Evolutionary conservation across 805 yeast genomes (phyloP).

Genomic region (Cyberlindnera suaveolens): DNA sequence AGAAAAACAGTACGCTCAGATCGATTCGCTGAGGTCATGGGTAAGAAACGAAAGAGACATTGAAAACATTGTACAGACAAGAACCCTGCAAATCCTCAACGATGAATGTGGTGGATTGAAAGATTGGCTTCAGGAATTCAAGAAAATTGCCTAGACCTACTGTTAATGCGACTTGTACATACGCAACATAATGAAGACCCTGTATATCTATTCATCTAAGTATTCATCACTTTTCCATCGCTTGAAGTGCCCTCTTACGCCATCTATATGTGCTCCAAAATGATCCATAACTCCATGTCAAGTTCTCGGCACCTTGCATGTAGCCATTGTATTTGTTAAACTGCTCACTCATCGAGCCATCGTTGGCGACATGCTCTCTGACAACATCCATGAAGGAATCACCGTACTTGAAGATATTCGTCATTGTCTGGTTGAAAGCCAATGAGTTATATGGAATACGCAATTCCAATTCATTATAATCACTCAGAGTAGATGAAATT

Average conservation of each 20-base stretch:
- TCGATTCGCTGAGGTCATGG: conserved; percentile 29
- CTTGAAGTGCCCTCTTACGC: conserved; percentile 40
- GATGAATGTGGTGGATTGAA: conserved; percentile 10
- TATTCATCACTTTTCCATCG: conserved; percentile 9
- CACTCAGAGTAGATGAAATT: not conserved
- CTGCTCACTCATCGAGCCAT: conserved; percentile 84
- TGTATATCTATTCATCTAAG: too few species aligned
- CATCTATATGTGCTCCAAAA: conserved; percentile 64
- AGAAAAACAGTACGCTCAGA: conserved; percentile 22
- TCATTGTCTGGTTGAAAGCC: conserved; percentile 41
- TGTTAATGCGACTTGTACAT: not conserved
- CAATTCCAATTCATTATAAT: conserved; percentile 3
- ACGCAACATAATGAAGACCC: not conserved
- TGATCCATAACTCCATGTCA: conserved; percentile 90
- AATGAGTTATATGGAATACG: conserved; percentile 26
- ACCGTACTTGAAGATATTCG: conserved; percentile 45
- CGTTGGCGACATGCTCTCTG: conserved; percentile 51
- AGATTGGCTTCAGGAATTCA: conserved; percentile 4
- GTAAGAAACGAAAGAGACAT: conserved; percentile 34
- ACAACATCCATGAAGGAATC: conserved; percentile 62
- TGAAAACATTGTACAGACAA: conserved; percentile 25
- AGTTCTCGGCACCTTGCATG: conserved; percentile 80
- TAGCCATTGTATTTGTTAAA: conserved; percentile 75
- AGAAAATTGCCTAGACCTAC: not conserved
- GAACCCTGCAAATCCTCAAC: conserved; percentile 7